These are phyloP conservation scores for Lachnellula hyalina DNA, from an alignment of 2,329 filamentous ascomycete genomes.

Conservation along the genomic window DNA sequence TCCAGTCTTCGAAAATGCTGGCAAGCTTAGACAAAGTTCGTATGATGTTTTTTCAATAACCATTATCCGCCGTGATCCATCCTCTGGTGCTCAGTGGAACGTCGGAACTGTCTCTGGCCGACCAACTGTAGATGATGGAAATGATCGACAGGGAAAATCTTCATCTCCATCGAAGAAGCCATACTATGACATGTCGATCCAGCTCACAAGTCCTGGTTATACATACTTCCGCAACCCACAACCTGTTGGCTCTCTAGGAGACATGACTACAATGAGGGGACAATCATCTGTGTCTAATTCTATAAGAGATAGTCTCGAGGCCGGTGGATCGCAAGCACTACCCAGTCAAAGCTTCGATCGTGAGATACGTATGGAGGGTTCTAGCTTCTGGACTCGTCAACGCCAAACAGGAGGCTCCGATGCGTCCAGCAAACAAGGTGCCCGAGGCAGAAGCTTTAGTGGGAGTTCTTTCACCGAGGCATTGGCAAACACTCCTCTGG, in stretches of 20 bases:
- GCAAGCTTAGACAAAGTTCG: background rate
- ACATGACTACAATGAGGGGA: background rate
- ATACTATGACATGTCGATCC: slow-evolving; percentile 30
- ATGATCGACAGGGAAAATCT: slow-evolving; percentile 23
- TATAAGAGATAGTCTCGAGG: background rate
- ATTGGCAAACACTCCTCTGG: background rate
- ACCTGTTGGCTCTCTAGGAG: slow-evolving; percentile 3
- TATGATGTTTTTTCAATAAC: slow-evolving; percentile 32
- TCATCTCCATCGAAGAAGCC: slow-evolving; percentile 33
- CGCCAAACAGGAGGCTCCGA: slow-evolving; percentile 26
- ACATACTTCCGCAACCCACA: slow-evolving; percentile 23
- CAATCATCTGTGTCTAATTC: background rate
- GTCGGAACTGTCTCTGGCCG: slow-evolving; percentile 54
- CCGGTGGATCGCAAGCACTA: background rate
- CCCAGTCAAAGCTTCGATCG: slow-evolving; percentile 39
- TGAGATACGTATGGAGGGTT: slow-evolving; percentile 49
- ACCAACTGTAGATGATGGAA: slow-evolving; percentile 12
- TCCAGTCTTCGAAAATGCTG: background rate
- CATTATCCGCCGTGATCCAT: slow-evolving; percentile 68
- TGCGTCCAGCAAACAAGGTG: slow-evolving; percentile 10
- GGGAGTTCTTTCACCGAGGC: slow-evolving; percentile 8
- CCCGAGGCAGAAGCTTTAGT: slow-evolving; percentile 16
- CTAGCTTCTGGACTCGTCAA: slow-evolving; percentile 24
- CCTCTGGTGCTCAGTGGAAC: slow-evolving; percentile 68
- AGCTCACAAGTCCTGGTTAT: slow-evolving; percentile 31